phyloP scores from a whole-genome alignment of 1,139 yeast species.

The Sugiyamaella castrensis region DNA sequence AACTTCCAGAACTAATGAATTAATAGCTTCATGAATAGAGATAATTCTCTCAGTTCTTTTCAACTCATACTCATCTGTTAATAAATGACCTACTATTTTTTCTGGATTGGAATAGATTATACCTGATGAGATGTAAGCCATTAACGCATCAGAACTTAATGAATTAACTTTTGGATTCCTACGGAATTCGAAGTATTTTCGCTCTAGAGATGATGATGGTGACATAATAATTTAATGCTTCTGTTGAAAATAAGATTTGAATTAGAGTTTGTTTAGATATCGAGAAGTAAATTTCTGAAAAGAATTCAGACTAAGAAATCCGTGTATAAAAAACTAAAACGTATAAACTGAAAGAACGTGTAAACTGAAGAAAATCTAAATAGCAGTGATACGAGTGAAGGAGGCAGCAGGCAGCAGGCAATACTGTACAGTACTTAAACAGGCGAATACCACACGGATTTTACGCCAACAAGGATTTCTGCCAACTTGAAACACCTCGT shows the following conservation, averaged over 20 bases:
- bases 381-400: no score
- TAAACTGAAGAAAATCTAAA: no score
- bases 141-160: constrained; percentile 19
- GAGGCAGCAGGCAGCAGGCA: no score
- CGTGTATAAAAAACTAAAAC: no score
- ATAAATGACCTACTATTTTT: constrained; percentile 25
- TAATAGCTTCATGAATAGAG: constrained; percentile 20
- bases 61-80: constrained; percentile 22
- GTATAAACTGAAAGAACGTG: no score
- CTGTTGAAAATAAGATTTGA: no score
- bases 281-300: no score
- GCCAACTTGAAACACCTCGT: neutral
- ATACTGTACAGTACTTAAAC: no score
- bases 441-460: no score
- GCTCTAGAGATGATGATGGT: constrained; percentile 6
- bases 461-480: no score
- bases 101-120: constrained; percentile 22
- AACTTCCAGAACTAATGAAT: constrained; percentile 28
- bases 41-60: constrained; percentile 23
- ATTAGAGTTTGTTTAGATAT: no score
- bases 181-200: constrained; percentile 20
- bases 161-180: constrained; percentile 19
- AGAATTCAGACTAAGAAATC: no score
- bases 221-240: neutral
- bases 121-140: constrained; percentile 29